Conservation (phyloP, 1,284 basidiomycete species). For the Albatrellus sp. region DNA sequence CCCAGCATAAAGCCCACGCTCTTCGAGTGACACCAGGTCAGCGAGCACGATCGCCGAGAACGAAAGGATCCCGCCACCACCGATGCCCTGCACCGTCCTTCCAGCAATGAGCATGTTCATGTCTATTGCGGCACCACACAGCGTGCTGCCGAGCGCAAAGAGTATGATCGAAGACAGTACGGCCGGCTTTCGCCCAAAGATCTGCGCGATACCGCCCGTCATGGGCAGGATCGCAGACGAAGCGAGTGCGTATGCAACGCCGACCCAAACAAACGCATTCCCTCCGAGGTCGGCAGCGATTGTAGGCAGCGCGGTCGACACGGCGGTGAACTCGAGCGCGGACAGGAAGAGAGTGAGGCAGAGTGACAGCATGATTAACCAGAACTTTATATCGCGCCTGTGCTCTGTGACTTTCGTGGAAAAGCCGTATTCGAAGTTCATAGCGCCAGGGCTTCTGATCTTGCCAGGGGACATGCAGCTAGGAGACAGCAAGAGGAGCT, state of each 20-base stretch:
- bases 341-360: slow-evolving; percentile 20
- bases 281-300: slow-evolving; percentile 22
- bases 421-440: too few species aligned
- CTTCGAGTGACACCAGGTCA: slow-evolving; percentile 30
- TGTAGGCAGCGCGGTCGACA: slow-evolving; percentile 23
- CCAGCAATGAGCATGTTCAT: slow-evolving; percentile 30
- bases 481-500: too few species aligned
- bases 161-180: slow-evolving; percentile 24
- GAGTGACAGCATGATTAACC: slow-evolving; percentile 22
- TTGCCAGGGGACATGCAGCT: too few species aligned
- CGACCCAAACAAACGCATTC: slow-evolving; percentile 24
- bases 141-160: slow-evolving; percentile 29
- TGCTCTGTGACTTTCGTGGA: too few species aligned
- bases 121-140: slow-evolving; percentile 28
- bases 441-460: too few species aligned
- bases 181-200: slow-evolving; percentile 26
- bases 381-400: slow-evolving; percentile 17
- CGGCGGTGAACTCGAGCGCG: slow-evolving; percentile 22
- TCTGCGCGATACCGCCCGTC: slow-evolving; percentile 20
- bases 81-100: slow-evolving; percentile 33
- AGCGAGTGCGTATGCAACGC: slow-evolving; percentile 22
- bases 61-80: slow-evolving; percentile 30
- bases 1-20: slow-evolving; percentile 25
- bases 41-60: slow-evolving; percentile 28
- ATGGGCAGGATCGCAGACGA: slow-evolving; percentile 24